These are phyloP conservation scores for Arachnopeziza araneosa DNA, from an alignment of 2,329 filamentous ascomycete species.

Conservation along the genomic window DNA sequence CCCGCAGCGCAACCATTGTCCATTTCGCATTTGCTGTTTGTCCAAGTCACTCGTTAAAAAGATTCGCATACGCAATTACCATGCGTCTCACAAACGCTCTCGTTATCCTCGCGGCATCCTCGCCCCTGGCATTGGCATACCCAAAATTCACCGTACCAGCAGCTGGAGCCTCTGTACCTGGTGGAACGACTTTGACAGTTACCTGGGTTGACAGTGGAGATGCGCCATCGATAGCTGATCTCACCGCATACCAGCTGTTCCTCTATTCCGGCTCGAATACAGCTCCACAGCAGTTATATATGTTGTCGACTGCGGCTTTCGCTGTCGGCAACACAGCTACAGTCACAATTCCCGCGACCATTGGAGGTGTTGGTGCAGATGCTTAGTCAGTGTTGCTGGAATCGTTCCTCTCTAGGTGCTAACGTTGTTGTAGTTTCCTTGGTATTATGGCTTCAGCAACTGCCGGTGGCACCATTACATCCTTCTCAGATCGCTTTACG, in stretches of 20 bases:
- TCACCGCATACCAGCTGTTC: constrained; percentile 51
- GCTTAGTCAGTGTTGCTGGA: constrained; percentile 28
- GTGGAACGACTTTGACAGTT: constrained; percentile 45
- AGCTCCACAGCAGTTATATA: constrained; percentile 38
- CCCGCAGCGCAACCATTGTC: background rate
- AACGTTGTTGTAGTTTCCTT: constrained; percentile 43
- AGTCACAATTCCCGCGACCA: constrained; percentile 23
- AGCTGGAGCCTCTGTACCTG: constrained; percentile 44
- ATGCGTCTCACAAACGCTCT: constrained; percentile 22
- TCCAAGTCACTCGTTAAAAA: constrained; percentile 20
- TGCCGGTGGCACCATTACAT: constrained; percentile 49
- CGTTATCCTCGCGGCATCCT: constrained; percentile 16
- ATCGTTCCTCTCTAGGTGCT: background rate
- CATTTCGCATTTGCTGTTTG: background rate
- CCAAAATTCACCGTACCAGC: constrained; percentile 45
- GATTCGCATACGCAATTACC: background rate
- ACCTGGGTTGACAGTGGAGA: constrained; percentile 51
- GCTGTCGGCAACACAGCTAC: constrained; percentile 17
- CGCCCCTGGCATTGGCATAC: constrained; percentile 25
- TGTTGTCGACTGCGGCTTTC: constrained; percentile 33
- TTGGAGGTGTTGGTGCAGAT: constrained; percentile 25
- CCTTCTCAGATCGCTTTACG: constrained; percentile 60
- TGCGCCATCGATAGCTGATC: constrained; percentile 42
- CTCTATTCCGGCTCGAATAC: constrained; percentile 56
- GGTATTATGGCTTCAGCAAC: constrained; percentile 51